phyloP scores from a whole-genome alignment of 1,284 basidiomycete species.

The Athelia psychrophila region DNA sequence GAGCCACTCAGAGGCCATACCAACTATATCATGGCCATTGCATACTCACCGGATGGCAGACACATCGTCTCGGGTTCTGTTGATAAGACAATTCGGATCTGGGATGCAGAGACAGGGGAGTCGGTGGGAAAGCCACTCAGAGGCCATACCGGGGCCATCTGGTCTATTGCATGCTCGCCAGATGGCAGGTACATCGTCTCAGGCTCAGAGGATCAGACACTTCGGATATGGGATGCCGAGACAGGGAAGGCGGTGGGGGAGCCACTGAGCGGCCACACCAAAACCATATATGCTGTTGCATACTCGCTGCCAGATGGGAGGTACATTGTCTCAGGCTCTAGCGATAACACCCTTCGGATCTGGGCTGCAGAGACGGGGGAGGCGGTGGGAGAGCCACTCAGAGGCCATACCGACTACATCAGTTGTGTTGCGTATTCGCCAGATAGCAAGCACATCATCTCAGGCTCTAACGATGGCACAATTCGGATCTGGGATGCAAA shows the following conservation, averaged over 20 bases:
- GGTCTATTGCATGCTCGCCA: background rate
- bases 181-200: background rate
- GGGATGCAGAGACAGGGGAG: constrained; percentile 12
- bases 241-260: background rate
- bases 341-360: background rate
- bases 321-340: background rate
- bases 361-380: background rate
- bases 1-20: constrained; percentile 8
- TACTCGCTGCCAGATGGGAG: background rate
- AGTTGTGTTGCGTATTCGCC: background rate
- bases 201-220: background rate
- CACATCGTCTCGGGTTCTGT: constrained; percentile 11
- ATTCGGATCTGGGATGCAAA: background rate
- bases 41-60: constrained; percentile 11
- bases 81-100: constrained; percentile 10
- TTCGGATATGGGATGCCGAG: background rate
- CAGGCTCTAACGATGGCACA: background rate
- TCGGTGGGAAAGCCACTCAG: background rate
- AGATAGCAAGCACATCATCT: background rate
- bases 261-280: background rate
- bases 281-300: background rate
- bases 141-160: background rate
- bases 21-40: constrained; percentile 7
- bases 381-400: background rate
- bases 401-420: background rate